Evolutionary conservation across 192 early-diverging fungal genomes (phyloP).

Genomic region (Coemansia sp.): DNA sequence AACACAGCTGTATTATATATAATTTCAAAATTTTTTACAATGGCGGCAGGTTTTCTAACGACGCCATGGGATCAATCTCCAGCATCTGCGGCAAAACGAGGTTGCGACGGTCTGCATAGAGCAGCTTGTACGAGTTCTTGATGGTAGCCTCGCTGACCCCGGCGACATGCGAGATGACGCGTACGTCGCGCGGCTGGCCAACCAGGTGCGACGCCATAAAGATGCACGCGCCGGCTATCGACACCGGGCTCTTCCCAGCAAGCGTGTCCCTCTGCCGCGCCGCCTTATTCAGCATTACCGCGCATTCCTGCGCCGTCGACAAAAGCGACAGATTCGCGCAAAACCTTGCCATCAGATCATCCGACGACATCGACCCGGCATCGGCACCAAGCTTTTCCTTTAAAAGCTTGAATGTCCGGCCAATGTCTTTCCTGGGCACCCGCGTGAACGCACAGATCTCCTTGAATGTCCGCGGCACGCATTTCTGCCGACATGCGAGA

Average conservation of each 20-base stretch:
- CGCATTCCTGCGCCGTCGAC: constrained; percentile 65
- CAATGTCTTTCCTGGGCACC: constrained; percentile 93
- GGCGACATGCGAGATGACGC: constrained; percentile 77
- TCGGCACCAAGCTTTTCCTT: constrained; percentile 57
- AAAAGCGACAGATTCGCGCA: constrained; percentile 71
- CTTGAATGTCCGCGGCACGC: constrained; percentile 85
- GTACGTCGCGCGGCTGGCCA: constrained; percentile 62
- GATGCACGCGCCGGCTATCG: constrained; percentile 88
- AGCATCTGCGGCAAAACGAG: constrained; percentile 49
- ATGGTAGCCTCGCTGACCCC: constrained; percentile 94
- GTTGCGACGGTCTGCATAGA: constrained; percentile 59
- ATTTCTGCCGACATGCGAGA: constrained; percentile 84
- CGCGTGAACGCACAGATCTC: constrained; percentile 87
- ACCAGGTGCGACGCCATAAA: constrained; percentile 81
- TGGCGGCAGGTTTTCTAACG: constrained; percentile 22
- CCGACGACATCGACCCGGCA: constrained; percentile 62
- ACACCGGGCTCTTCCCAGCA: constrained; percentile 87
- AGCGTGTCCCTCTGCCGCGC: constrained; percentile 80
- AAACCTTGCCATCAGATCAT: constrained; percentile 77
- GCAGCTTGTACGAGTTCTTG: constrained; percentile 74
- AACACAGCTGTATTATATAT: no score
- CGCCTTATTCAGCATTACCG: constrained; percentile 64
- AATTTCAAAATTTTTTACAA: constrained; percentile 2
- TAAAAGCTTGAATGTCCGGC: constrained; percentile 63
- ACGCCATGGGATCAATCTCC: constrained; percentile 15